Conservation (phyloP, 1,284 basidiomycete genomes). For the Ceratobasidium sp. region DNA sequence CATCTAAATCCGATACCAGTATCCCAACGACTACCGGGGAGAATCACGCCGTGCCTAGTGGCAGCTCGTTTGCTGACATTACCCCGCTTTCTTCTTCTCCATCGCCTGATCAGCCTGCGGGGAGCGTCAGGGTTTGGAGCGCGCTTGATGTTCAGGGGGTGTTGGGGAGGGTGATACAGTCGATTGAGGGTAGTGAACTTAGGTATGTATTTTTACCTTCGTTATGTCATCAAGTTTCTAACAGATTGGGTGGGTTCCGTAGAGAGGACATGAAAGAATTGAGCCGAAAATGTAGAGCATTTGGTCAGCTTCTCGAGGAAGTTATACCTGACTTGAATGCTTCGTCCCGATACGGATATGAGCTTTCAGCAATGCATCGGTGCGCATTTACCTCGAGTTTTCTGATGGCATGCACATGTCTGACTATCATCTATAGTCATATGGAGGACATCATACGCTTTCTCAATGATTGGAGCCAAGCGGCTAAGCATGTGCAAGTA, state of each 20-base stretch:
- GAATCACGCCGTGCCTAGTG: background rate
- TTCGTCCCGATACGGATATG: background rate
- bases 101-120: background rate
- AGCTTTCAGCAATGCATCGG: conserved; percentile 8
- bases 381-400: background rate
- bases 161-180: background rate
- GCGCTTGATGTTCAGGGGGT: background rate
- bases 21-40: too few relatives aligned
- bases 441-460: background rate
- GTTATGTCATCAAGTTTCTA: background rate
- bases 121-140: background rate
- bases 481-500: background rate
- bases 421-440: background rate
- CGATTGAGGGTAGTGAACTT: conserved; percentile 8
- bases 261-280: conserved; percentile 2
- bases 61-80: background rate
- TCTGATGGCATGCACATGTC: background rate
- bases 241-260: background rate
- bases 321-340: background rate
- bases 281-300: background rate
- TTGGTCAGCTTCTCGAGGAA: background rate
- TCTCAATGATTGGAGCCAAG: conserved; percentile 15
- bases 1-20: background rate
- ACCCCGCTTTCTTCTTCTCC: background rate
- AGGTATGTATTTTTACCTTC: background rate